Evolutionary conservation across 129 eudicot genomes (phyloP), one percentile per base, ranked within the genome.

Genomic region (Cynara cardunculus): DNA sequence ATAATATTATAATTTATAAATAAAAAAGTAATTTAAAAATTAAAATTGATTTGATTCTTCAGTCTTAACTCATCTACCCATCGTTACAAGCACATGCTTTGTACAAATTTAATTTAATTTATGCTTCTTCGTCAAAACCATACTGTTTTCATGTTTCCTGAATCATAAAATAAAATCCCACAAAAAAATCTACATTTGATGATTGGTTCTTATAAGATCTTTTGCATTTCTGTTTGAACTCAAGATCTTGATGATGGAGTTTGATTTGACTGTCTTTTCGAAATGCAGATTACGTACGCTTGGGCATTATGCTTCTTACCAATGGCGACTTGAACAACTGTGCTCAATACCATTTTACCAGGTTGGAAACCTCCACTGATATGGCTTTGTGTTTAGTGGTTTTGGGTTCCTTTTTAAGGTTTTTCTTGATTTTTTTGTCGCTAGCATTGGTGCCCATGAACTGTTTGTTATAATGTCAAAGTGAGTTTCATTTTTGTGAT

Each of bases 251-350:
- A n/a, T n/a, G n/a, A n/a, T n/a, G n/a, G n/a, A n/a, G n/a, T n/a
- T n/a, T n/a, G n/a, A n/a, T n/a, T n/a, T n/a, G n/a, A n/a, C n/a
- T 53, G 8, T 62, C 27, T 62, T 62, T 9, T 78, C 13, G 24
- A 46, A 13, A 27, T 81, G 85, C 93, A 92, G 94, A 82, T 92
- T 67, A 88, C 91, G 22, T 90, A 90, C 89, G 3, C 88, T 92
- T 71, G 87, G 94, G 97, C 22, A 90, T 90, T 80, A 90, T 92
- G 1, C 88, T 89, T 19, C 87, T 92, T 11, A 89, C 90, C 14
- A 9, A 80, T 68, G 78, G 65, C 1, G 90, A 85, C 62, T 74
- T 85, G 41, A 31, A 82, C 70, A 74, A 71, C 73, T 87, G 86
- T 78, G 84, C 80, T 67, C 78, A 82, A 59, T 78, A 87, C 65